Base-by-base conservation (phyloP, 306 rosid species). In the Lathyrus sativus region DNA sequence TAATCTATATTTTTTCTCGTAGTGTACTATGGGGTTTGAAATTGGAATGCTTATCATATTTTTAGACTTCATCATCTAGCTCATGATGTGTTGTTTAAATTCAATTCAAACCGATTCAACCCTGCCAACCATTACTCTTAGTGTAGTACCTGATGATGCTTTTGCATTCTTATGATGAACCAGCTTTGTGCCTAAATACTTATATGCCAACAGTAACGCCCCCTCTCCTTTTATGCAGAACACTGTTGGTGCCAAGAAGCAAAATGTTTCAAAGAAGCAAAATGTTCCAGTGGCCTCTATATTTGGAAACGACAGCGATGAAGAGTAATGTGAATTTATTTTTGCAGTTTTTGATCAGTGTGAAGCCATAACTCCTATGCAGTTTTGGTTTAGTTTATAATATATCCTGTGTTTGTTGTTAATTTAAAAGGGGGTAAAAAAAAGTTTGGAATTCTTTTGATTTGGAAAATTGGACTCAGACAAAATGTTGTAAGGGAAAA, bases 251-350 rank as follows among this genome's bases (percentile, higher is more conserved):
- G 83, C 75, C 49, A 85, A 82, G 90, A 88, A 90, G 79, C 78
- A 68, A 24, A 83, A 75, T 70, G 79, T 81, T 78, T 80, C 84
- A 26, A 85, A 85, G 87, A 90, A 93, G 78, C 78, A 60, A 11
- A 83, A 79, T 65, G 84, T 75, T 17, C 65, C 77, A 0, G 65
- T 84, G 13, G 87, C 96, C 71, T 88, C 96, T 0, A 72, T 90
- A 67, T 90, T 93, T 37, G 51, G 85, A 50, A 76, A 84, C 3
- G 92, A 88, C 60, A 86, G 89, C 0, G 96, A 93, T 43, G 95
- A 90, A 51, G 96, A 90, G 51, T 82, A 73, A 76, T 45, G 68
- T 31, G 41, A 57, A 18, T 22, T 29, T 62, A 26, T 44, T 41
- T 22, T 65, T 58, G 73, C 75, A 18, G 73, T 62, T 14, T 48